Evolutionary conservation across 2,329 filamentous ascomycete genomes (phyloP), one percentile per base, ranked within the genome.

Genomic region (Fusarium solani-melongenae): DNA sequence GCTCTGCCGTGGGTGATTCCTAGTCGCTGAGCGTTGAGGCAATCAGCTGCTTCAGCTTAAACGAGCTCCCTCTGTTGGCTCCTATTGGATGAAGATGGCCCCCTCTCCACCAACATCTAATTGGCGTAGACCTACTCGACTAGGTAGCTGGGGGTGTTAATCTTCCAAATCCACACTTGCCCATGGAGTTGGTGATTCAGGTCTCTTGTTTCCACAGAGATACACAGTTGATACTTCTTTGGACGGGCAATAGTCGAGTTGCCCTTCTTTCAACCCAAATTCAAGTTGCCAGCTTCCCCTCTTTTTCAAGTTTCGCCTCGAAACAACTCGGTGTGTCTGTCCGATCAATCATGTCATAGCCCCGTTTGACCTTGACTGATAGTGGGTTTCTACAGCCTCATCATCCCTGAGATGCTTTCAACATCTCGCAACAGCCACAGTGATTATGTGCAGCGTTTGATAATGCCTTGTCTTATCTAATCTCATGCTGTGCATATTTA

Each of bases 61-160:
- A 38, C 41, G 51, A 31, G 36, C 27, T 38, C 5, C 27, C 22
- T 27, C 29, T 44, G 36, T 38, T 10, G 68, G 11, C 12, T 17
- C 8, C 57, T 55, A 71, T 71, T 71, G 56, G 69, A 56, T 11
- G 27, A 31, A 29, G 10, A 49, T 24, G 51, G 6, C 63, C 39
- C 31, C 44, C 36, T 41, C 53, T 24, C n/a, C 39, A 22, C 20
- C n/a, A 15, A 24, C 29, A 12, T 11, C 12, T 8, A 31, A 55
- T 49, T 49, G 22, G 27, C n/a, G 20, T 11, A 38, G 36, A 39
- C 12, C 11, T 14, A 11, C 15, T 46, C 20, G 31, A 39, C 17
- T 34, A 22, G n/a, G 7, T 36, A 36, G 33, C 33, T 36, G 6
- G 6, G 8, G 34, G 57, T 64, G 44, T 8, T 7, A 49, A 39